A percentile compares a stretch with the other conserved stretches of the same genome.
phyloP scores from a whole-genome alignment of 352 stramenopile genomes.

The Globisporangium solare region DNA sequence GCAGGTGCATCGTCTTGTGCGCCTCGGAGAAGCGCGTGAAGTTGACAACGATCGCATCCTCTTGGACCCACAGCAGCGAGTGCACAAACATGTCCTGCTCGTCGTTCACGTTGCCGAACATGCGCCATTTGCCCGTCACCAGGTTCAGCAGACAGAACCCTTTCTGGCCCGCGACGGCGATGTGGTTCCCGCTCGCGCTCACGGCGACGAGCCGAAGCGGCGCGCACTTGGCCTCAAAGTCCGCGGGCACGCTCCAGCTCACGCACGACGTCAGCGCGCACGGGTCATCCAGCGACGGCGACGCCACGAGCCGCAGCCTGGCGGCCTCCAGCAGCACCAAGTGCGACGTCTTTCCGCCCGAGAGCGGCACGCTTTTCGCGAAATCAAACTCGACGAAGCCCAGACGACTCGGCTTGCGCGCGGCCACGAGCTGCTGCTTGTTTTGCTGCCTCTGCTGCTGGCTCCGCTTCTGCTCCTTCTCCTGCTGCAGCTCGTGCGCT shows the following conservation, averaged over 20 bases:
- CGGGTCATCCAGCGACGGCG: slow-evolving; percentile 52
- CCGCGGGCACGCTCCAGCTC: slow-evolving; percentile 49
- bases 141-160: slow-evolving; percentile 75
- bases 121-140: slow-evolving; percentile 64
- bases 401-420: slow-evolving; percentile 21
- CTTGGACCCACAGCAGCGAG: slow-evolving; percentile 54
- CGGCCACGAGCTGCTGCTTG: slow-evolving; percentile 28
- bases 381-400: slow-evolving; percentile 68
- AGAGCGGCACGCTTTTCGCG: slow-evolving; percentile 41
- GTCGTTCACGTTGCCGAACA: slow-evolving; percentile 84
- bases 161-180: slow-evolving; percentile 65
- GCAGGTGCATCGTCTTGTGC: slow-evolving; percentile 50
- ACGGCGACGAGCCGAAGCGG: slow-evolving; percentile 57
- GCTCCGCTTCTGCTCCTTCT: slow-evolving; percentile 15
- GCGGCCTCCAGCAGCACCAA: slow-evolving; percentile 54
- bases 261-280: slow-evolving; percentile 55
- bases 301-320: slow-evolving; percentile 43
- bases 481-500: slow-evolving; percentile 16
- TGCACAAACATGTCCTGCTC: slow-evolving; percentile 73
- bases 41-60: slow-evolving; percentile 61
- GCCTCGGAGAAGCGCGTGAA: slow-evolving; percentile 57
- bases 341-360: slow-evolving; percentile 34
- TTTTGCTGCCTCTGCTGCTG: slow-evolving; percentile 11
- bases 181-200: slow-evolving; percentile 48
- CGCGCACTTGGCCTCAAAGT: slow-evolving; percentile 57